These are phyloP conservation scores for Sarocladium strictum DNA, from an alignment of 2,329 filamentous ascomycete species.

Conservation along the genomic window DNA sequence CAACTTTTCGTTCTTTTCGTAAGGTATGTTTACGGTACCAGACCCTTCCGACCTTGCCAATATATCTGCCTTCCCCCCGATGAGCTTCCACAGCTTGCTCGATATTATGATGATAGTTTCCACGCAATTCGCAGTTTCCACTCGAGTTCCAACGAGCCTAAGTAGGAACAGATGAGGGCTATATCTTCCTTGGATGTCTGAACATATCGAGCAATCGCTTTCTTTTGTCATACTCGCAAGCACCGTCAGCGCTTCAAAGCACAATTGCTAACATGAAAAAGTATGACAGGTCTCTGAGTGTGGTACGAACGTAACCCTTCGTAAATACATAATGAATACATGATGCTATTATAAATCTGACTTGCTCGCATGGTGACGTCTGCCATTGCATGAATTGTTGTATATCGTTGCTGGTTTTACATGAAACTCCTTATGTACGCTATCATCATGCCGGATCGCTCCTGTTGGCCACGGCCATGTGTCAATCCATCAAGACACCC, in stretches of 20 bases:
- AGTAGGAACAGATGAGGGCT: constrained; percentile 62
- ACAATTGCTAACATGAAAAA: constrained; percentile 1
- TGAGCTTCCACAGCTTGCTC: constrained; percentile 7
- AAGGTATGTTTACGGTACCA: neutral
- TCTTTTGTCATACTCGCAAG: neutral
- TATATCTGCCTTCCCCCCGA: neutral
- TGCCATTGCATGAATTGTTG: too few species aligned
- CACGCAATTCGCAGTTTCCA: constrained; percentile 84
- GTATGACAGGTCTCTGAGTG: too few species aligned
- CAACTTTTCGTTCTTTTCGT: constrained; percentile 10
- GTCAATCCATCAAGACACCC: constrained; percentile 30
- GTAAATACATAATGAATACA: too few species aligned
- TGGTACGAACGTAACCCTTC: too few species aligned
- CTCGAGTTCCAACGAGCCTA: constrained; percentile 68
- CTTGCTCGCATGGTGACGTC: too few species aligned
- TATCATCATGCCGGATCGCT: too few species aligned
- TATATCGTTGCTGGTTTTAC: too few species aligned
- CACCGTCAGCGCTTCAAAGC: too few species aligned
- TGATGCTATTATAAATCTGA: too few species aligned
- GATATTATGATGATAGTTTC: constrained; percentile 64
- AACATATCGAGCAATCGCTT: constrained; percentile 25
- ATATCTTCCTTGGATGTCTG: constrained; percentile 74
- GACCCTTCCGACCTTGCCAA: neutral
- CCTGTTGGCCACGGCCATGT: too few species aligned
- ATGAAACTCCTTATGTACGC: neutral